A percentile compares a stretch with the other conserved stretches of the same genome.
phyloP scores from a whole-genome alignment of 768 basidiomycete species.

The Daedaleopsis sinensis region DNA sequence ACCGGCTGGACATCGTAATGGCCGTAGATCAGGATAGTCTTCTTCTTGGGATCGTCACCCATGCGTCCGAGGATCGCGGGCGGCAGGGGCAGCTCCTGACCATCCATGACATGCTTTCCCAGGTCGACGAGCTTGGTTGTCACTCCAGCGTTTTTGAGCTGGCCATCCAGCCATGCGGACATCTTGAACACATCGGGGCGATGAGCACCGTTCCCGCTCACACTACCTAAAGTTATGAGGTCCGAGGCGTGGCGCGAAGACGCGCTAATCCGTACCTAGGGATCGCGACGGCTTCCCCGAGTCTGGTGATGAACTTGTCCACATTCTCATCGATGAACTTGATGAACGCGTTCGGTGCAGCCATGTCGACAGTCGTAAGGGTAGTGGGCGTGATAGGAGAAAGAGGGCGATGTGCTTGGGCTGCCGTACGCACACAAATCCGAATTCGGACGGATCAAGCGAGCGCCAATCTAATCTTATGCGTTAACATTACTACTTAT shows the following conservation, averaged over 20 bases:
- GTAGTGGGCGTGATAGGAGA: neutral
- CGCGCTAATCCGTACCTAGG: conserved; percentile 53
- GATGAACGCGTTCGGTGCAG: conserved; percentile 37
- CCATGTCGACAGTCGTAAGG: conserved; percentile 36
- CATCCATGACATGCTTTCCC: conserved; percentile 75
- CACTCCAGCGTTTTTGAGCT: conserved; percentile 79
- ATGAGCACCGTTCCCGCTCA: conserved; percentile 71
- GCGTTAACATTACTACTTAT: too few species aligned
- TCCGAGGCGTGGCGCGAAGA: neutral
- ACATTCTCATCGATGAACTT: conserved; percentile 70
- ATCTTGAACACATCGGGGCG: conserved; percentile 83
- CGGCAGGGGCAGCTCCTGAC: conserved; percentile 72
- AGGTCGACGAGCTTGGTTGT: conserved; percentile 75
- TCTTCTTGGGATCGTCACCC: conserved; percentile 86
- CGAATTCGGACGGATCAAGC: too few species aligned
- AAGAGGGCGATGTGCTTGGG: neutral
- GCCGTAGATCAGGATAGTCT: conserved; percentile 91
- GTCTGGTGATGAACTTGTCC: conserved; percentile 73
- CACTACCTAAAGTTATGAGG: conserved; percentile 35
- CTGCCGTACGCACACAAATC: conserved; percentile 1
- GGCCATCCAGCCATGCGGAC: conserved; percentile 77
- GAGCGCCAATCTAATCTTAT: too few species aligned
- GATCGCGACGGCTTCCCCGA: conserved; percentile 82
- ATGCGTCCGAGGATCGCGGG: conserved; percentile 82
- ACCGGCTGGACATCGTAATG: conserved; percentile 97